Base-by-base conservation (phyloP, 1,284 basidiomycete genomes). In the Cryptococcus neoformans region DNA sequence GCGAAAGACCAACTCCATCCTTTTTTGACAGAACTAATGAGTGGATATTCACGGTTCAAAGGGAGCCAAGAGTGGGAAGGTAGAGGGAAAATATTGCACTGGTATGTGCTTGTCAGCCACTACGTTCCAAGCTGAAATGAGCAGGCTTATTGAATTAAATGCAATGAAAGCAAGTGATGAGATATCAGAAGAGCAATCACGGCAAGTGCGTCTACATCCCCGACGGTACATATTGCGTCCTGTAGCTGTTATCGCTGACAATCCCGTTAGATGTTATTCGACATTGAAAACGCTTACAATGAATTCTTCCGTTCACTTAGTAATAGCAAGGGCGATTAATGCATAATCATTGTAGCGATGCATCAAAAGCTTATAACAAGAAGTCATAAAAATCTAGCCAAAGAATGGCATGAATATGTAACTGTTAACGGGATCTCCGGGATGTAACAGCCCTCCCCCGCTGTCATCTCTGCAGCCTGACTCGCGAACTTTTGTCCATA, bases 1-100 rank as follows among this genome's bases (percentile, higher is more conserved):
- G 94, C 96, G 3, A 99, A 99, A 74, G 96, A 99, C 73, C 93
- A 98, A 72, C 81, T 99, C 8, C 95, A 98, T 74, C 94, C 94
- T 0, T 86, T 97, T 62, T 75, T 99, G 47, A 92, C 95, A 66
- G 94, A 97, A 63, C 84, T 99, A 7, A 93, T 98, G 69, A 90
- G 88, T 1, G 88, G 90, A 6, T 95, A 92, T 74, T 89, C 92
- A 2, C 83, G 90, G 51, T 96, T 97, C 79, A 93, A 93, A 72
- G 89, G 88, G 5, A 90, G 88, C 69, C 90, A 88, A 59, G 92
- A 93, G 63, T 95, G 92, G 89, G 92, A 97, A 79, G 92, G 92
- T 0, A 83, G 95, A 50, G 92, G 88, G 59, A 88, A 89, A 75
- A 90, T 98, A 81, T 84, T 99, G 55, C 87, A 88, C 60, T 99